These are phyloP conservation scores for Balamuthia mandrillaris DNA, from an alignment of 208 protist genomes.

Conservation along the genomic window DNA sequence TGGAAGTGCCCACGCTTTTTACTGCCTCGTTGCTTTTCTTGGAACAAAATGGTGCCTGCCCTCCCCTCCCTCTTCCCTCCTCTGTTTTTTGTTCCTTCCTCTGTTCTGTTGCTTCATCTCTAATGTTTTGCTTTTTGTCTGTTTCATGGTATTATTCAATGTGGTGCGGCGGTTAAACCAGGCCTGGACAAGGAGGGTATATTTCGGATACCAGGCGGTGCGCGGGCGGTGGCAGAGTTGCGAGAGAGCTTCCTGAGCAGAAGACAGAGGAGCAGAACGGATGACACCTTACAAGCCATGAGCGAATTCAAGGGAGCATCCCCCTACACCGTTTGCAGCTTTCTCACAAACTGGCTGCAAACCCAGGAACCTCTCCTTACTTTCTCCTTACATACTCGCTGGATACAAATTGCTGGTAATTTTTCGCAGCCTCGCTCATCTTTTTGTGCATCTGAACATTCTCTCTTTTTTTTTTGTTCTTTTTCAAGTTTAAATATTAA, in stretches of 20 bases:
- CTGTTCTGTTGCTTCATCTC: neutral
- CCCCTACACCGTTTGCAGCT: neutral
- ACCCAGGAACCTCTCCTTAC: neutral
- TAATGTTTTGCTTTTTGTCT: neutral
- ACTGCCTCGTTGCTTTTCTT: no score
- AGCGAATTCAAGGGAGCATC: neutral
- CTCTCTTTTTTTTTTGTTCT: neutral
- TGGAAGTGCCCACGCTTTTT: no score
- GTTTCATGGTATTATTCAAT: neutral
- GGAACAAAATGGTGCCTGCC: no score
- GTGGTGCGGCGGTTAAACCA: neutral
- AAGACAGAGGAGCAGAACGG: no score
- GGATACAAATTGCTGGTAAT: neutral
- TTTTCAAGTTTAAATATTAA: neutral
- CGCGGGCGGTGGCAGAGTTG: neutral
- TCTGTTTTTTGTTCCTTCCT: neutral
- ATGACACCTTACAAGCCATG: no score
- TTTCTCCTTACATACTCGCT: neutral
- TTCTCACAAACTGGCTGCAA: neutral
- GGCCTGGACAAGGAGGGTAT: neutral
- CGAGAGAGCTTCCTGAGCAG: neutral
- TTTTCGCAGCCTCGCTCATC: neutral
- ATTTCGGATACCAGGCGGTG: neutral
- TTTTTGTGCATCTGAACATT: no score
- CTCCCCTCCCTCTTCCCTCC: neutral